Conservation (phyloP, 2,329 filamentous ascomycete genomes). For the Ophiostoma australiae region DNA sequence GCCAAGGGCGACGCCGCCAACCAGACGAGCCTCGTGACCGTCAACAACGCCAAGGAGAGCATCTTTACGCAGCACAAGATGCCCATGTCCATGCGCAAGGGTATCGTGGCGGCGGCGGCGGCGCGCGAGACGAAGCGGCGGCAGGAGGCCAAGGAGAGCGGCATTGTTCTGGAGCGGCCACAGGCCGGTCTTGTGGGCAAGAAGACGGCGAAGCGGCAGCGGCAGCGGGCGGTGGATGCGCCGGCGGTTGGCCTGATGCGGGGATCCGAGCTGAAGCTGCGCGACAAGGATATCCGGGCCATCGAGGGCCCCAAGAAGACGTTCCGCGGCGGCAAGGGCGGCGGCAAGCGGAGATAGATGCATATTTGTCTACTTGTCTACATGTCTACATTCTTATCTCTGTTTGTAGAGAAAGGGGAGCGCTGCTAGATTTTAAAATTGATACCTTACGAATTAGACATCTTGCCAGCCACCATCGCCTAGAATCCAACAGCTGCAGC, state of each 20-base stretch:
- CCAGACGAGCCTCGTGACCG: slow-evolving; percentile 62
- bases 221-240: slow-evolving; percentile 52
- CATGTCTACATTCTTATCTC: neutral
- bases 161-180: slow-evolving; percentile 72
- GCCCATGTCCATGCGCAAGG: slow-evolving; percentile 80
- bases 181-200: slow-evolving; percentile 26
- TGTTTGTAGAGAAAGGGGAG: no score
- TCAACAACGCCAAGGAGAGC: slow-evolving; percentile 58
- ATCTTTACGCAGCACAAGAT: slow-evolving; percentile 77
- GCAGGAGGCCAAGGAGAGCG: slow-evolving; percentile 80
- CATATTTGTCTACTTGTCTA: neutral
- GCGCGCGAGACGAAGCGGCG: slow-evolving; percentile 66
- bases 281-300: slow-evolving; percentile 66
- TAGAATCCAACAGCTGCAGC: no score
- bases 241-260: slow-evolving; percentile 76
- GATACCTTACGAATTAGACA: no score
- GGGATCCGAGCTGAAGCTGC: slow-evolving; percentile 74
- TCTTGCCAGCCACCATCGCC: no score
- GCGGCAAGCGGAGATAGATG: slow-evolving; percentile 34
- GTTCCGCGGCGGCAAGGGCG: slow-evolving; percentile 29
- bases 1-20: slow-evolving; percentile 23
- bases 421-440: neutral
- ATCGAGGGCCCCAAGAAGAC: slow-evolving; percentile 53
- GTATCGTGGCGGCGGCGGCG: slow-evolving; percentile 66
- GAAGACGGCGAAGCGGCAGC: slow-evolving; percentile 41